Conservation (phyloP, 495 filamentous ascomycete genomes). For the Penicillium fimorum region DNA sequence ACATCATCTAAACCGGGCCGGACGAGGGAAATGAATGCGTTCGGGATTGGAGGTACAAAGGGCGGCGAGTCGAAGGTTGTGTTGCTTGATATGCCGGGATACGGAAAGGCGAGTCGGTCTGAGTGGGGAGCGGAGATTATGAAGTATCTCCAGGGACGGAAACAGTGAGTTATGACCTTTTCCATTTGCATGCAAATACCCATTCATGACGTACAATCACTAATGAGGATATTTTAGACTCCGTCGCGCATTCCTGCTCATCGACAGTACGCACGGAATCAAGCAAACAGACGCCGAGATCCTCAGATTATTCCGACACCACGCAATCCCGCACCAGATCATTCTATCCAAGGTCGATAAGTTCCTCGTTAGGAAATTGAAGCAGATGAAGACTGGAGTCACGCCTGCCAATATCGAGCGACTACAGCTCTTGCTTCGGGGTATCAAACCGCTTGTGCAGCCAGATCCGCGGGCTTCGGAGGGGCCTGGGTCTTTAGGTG, state of each 20-base stretch:
- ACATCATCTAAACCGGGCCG: slow-evolving; percentile 71
- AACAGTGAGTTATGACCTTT: slow-evolving; percentile 51
- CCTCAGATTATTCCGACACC: slow-evolving; percentile 60
- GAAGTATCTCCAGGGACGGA: slow-evolving; percentile 73
- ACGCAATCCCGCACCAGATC: slow-evolving; percentile 69
- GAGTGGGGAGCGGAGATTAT: slow-evolving; percentile 86
- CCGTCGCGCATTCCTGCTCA: slow-evolving; percentile 74
- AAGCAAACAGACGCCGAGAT: slow-evolving; percentile 69
- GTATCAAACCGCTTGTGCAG: slow-evolving; percentile 31
- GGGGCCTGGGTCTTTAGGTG: slow-evolving; percentile 49
- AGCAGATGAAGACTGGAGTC: slow-evolving; percentile 31
- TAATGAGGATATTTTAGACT: slow-evolving; percentile 40
- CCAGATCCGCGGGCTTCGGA: slow-evolving; percentile 28
- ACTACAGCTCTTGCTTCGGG: slow-evolving; percentile 31
- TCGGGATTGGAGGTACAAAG: slow-evolving; percentile 64
- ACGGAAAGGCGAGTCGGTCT: slow-evolving; percentile 70
- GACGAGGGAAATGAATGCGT: slow-evolving; percentile 82
- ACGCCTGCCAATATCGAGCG: slow-evolving; percentile 28
- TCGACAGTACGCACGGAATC: slow-evolving; percentile 78
- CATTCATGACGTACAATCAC: neutral
- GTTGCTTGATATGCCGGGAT: slow-evolving; percentile 91
- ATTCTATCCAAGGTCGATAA: slow-evolving; percentile 82
- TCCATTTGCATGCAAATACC: neutral
- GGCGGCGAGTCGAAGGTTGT: slow-evolving; percentile 55
- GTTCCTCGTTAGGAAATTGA: slow-evolving; percentile 37